These are phyloP conservation scores for Metrosideros polymorpha DNA, from an alignment of 441 rosid genomes.

Conservation along the genomic window DNA sequence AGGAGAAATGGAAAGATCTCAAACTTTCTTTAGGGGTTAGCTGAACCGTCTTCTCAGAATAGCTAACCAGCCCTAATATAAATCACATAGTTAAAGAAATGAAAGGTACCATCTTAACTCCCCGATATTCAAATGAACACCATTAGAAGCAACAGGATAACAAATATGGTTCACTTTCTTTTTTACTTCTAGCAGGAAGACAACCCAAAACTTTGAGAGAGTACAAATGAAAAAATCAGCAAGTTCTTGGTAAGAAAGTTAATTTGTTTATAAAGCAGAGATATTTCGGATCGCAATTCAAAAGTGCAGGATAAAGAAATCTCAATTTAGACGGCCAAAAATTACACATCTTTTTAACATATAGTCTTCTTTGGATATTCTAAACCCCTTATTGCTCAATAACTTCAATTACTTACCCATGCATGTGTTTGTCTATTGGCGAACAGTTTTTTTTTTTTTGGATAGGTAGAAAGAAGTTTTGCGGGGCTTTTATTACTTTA, in stretches of 20 bases:
- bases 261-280: neutral
- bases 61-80: neutral
- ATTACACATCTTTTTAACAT: neutral
- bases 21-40: neutral
- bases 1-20: neutral
- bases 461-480: neutral
- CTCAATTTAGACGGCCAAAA: neutral
- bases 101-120: neutral
- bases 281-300: neutral
- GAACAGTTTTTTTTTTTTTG: neutral
- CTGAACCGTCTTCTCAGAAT: neutral
- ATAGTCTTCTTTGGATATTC: neutral
- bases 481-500: neutral
- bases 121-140: neutral
- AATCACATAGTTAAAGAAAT: neutral
- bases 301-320: neutral
- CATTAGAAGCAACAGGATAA: neutral
- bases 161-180: neutral
- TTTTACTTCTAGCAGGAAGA: neutral
- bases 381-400: neutral
- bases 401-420: neutral
- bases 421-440: neutral
- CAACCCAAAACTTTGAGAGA: neutral
- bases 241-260: neutral
- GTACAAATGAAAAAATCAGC: neutral